Conservation (phyloP, 2,329 filamentous ascomycete species). For the Trichophyton simii region DNA sequence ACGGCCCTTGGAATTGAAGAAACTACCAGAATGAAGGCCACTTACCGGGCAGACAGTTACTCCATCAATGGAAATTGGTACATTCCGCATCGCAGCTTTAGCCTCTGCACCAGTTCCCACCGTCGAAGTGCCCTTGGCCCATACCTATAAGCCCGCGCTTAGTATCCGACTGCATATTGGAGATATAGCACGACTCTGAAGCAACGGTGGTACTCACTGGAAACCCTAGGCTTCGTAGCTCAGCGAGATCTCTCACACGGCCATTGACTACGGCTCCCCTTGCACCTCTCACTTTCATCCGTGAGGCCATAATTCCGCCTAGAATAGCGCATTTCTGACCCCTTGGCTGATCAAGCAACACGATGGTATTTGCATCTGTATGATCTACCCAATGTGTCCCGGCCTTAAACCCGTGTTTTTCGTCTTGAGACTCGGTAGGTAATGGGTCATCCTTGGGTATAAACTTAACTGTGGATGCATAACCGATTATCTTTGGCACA, state of each 20-base stretch:
- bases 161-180: not conserved
- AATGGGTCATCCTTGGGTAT: slow-evolving; percentile 42
- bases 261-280: slow-evolving; percentile 55
- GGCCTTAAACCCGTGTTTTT: slow-evolving; percentile 41
- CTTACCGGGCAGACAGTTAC: slow-evolving; percentile 31
- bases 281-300: slow-evolving; percentile 52
- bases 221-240: slow-evolving; percentile 44
- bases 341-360: slow-evolving; percentile 53
- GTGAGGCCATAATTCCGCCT: slow-evolving; percentile 62
- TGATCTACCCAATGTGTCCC: slow-evolving; percentile 58
- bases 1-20: too few relatives aligned
- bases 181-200: not conserved
- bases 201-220: slow-evolving; percentile 32
- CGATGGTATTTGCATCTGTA: slow-evolving; percentile 47
- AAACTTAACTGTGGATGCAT: slow-evolving; percentile 41
- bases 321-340: slow-evolving; percentile 57
- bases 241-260: slow-evolving; percentile 52
- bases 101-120: slow-evolving; percentile 36
- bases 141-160: slow-evolving; percentile 23
- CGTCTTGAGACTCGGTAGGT: slow-evolving; percentile 19
- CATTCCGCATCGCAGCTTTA: slow-evolving; percentile 30
- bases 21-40: too few relatives aligned
- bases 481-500: slow-evolving; percentile 29
- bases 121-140: slow-evolving; percentile 32
- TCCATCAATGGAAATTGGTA: slow-evolving; percentile 29